phyloP scores from a whole-genome alignment of 83 land plant genomes.

The Picea mariana region DNA sequence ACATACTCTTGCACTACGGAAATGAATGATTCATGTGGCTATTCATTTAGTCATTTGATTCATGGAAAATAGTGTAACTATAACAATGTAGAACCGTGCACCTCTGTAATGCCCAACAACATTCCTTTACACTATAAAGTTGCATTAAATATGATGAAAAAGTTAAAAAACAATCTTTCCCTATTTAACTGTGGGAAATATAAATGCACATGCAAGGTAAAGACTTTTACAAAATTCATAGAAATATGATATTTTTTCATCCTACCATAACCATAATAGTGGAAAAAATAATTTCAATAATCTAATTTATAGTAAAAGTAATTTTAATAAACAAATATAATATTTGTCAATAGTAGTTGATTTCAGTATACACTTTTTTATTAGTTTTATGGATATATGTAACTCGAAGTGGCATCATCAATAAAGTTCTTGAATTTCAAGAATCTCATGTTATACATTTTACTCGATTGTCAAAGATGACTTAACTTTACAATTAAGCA shows the following conservation, averaged over 20 bases:
- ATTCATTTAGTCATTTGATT: constrained; percentile 22
- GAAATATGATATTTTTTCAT: constrained; percentile 86
- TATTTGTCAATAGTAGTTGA: background rate
- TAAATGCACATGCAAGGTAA: constrained; percentile 89
- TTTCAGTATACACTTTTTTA: too few relatives aligned
- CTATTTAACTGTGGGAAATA: constrained; percentile 88
- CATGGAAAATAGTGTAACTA: background rate
- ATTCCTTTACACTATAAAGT: background rate
- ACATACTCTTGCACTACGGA: constrained; percentile 11
- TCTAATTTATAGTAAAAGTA: too few relatives aligned
- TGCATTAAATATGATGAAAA: constrained; percentile 13
- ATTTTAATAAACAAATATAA: too few relatives aligned
- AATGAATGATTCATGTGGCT: constrained; percentile 95
- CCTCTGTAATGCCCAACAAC: background rate
- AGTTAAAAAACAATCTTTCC: constrained; percentile 22
- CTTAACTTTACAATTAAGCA: too few relatives aligned
- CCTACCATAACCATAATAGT: constrained; percentile 49
- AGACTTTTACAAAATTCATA: constrained; percentile 94
- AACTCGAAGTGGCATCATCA: too few relatives aligned
- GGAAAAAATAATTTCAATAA: background rate
- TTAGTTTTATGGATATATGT: too few relatives aligned
- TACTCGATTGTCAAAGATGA: too few relatives aligned
- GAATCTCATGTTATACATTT: too few relatives aligned
- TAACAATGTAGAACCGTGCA: background rate
- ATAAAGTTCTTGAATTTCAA: too few relatives aligned